phyloP scores from a whole-genome alignment of 345 rosid genomes.

The Eucalyptus curtisii region DNA sequence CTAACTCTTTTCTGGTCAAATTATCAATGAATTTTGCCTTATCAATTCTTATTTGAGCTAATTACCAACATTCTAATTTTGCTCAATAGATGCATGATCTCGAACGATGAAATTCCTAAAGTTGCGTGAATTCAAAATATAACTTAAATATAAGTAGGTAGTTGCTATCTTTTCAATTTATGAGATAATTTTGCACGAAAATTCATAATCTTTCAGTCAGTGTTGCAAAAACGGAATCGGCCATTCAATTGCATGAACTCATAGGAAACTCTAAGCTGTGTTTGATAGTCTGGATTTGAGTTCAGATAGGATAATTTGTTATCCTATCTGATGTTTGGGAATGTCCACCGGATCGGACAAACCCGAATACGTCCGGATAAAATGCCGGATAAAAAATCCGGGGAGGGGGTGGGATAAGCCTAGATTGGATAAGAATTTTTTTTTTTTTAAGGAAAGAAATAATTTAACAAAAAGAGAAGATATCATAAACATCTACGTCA shows the following conservation, averaged over 20 bases:
- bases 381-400: too few relatives aligned
- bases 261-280: background rate
- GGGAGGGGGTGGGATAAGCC: too few relatives aligned
- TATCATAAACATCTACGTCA: too few relatives aligned
- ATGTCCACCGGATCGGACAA: too few relatives aligned
- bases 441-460: too few relatives aligned
- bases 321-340: too few relatives aligned
- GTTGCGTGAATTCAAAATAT: background rate
- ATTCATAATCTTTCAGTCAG: background rate
- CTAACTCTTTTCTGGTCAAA: background rate
- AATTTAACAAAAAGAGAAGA: too few relatives aligned
- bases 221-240: background rate
- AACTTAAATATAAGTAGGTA: background rate
- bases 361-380: too few relatives aligned
- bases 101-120: background rate
- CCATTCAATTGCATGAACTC: background rate
- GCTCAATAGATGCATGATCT: background rate
- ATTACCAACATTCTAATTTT: background rate
- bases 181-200: background rate
- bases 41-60: background rate
- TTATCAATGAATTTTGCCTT: background rate
- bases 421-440: too few relatives aligned
- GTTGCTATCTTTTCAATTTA: background rate
- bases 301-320: too few relatives aligned
- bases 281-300: too few relatives aligned